phyloP scores from a whole-genome alignment of 805 yeast genomes.

The Spathaspora girioi region DNA sequence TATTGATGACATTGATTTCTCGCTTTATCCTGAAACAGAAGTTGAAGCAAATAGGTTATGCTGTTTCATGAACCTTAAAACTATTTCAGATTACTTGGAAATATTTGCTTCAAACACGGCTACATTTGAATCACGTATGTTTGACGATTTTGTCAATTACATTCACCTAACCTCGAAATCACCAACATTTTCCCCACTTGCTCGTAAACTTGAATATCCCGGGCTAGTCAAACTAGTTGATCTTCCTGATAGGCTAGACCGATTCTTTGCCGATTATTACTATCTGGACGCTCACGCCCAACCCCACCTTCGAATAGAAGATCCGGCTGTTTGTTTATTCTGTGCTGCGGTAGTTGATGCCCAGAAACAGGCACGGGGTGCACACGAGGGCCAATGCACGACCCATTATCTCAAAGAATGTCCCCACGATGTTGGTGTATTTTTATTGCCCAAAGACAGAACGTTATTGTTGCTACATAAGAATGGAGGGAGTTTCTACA shows the following conservation, averaged over 20 bases:
- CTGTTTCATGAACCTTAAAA: slow-evolving; percentile 39
- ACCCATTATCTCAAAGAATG: slow-evolving; percentile 65
- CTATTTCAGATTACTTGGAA: slow-evolving; percentile 20
- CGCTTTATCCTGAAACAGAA: slow-evolving; percentile 12
- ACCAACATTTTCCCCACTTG: slow-evolving; percentile 7
- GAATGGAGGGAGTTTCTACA: slow-evolving; percentile 78
- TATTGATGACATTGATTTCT: slow-evolving; percentile 24
- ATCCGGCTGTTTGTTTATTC: slow-evolving; percentile 83
- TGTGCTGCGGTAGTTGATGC: slow-evolving; percentile 69
- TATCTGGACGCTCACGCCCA: slow-evolving; percentile 41
- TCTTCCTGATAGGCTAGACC: slow-evolving; percentile 65
- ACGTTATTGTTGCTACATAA: slow-evolving; percentile 60
- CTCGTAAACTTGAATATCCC: slow-evolving; percentile 53
- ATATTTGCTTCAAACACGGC: slow-evolving; percentile 11
- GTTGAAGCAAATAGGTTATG: slow-evolving; percentile 57
- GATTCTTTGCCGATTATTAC: slow-evolving; percentile 59
- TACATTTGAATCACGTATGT: slow-evolving; percentile 23
- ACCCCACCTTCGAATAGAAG: slow-evolving; percentile 42
- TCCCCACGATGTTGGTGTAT: slow-evolving; percentile 64
- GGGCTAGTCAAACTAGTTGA: slow-evolving; percentile 57
- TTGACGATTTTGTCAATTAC: slow-evolving; percentile 17
- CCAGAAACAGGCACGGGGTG: slow-evolving; percentile 59
- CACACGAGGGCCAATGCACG: slow-evolving; percentile 72
- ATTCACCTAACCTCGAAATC: slow-evolving; percentile 1
- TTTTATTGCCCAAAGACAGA: slow-evolving; percentile 67